A percentile compares a stretch with the other conserved stretches of the same genome.
Evolutionary conservation across 768 basidiomycete genomes (phyloP).

Genomic region (Hydnomerulius pinastri): DNA sequence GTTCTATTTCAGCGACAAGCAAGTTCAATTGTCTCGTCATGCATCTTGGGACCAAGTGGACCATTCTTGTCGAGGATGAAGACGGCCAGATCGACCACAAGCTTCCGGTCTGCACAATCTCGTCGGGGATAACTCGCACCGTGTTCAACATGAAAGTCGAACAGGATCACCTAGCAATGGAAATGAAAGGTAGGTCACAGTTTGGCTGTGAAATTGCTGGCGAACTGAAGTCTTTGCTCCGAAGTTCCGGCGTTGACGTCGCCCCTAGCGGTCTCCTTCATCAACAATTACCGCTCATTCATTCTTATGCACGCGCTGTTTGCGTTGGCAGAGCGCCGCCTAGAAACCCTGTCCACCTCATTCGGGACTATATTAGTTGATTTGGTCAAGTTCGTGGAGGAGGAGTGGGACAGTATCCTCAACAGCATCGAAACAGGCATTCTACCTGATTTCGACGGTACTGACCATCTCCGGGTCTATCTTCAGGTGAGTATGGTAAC

Average conservation of each 20-base stretch:
- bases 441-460: conserved; percentile 5
- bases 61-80: not conserved
- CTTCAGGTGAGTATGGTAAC: conserved; percentile 3
- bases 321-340: conserved; percentile 2
- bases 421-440: not conserved
- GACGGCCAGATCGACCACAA: not conserved
- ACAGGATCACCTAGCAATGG: not conserved
- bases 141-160: not conserved
- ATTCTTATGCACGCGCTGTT: conserved; percentile 10
- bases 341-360: not conserved
- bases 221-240: not conserved
- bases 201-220: not conserved
- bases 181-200: not conserved
- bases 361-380: conserved; percentile 7
- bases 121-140: not conserved
- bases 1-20: not conserved
- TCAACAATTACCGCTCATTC: conserved; percentile 11
- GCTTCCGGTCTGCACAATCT: not conserved
- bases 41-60: not conserved
- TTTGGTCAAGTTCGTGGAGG: conserved; percentile 3
- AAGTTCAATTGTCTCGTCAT: not conserved
- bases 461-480: conserved; percentile 1
- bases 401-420: conserved; percentile 3
- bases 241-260: conserved; percentile 3
- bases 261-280: conserved; percentile 7